These are phyloP conservation scores for Plasmopara muralis DNA, from an alignment of 352 stramenopile species.

Conservation along the genomic window DNA sequence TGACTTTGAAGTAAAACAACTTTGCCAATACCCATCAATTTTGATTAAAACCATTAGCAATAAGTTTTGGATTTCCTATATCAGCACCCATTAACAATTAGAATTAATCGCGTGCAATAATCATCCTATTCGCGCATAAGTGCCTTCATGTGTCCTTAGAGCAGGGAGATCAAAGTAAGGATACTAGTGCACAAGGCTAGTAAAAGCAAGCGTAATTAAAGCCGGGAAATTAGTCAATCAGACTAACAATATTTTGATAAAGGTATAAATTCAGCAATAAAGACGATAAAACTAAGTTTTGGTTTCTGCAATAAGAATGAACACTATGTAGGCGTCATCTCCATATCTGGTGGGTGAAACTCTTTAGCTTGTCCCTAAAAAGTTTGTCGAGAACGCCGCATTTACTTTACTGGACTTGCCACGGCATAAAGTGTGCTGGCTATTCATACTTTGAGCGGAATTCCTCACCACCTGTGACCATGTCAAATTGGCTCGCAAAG, in stretches of 20 bases:
- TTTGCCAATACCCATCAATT: neutral
- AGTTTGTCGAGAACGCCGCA: constrained; percentile 11
- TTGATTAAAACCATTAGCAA: neutral
- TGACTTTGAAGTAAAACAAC: neutral
- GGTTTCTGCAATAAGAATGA: constrained; percentile 18
- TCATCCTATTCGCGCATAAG: too few species aligned
- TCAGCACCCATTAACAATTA: too few species aligned
- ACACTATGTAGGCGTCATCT: constrained; percentile 10
- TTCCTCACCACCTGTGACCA: constrained; percentile 78
- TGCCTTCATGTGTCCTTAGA: too few species aligned
- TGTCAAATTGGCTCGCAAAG: constrained; percentile 85
- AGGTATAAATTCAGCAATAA: too few species aligned
- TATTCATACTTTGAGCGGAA: constrained; percentile 69
- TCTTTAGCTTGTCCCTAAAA: constrained; percentile 13
- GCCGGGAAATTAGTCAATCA: too few species aligned
- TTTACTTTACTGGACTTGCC: constrained; percentile 8
- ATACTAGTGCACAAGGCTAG: too few species aligned
- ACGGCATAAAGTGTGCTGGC: constrained; percentile 6
- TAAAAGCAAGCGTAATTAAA: too few species aligned
- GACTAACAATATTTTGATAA: too few species aligned
- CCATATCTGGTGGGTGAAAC: constrained; percentile 15
- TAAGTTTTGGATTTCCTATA: neutral
- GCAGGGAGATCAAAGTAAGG: too few species aligned
- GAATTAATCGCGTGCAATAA: too few species aligned
- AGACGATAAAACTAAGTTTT: neutral